These are phyloP conservation scores for Dalechampia spathulata DNA, from an alignment of 441 rosid genomes.

Conservation along the genomic window DNA sequence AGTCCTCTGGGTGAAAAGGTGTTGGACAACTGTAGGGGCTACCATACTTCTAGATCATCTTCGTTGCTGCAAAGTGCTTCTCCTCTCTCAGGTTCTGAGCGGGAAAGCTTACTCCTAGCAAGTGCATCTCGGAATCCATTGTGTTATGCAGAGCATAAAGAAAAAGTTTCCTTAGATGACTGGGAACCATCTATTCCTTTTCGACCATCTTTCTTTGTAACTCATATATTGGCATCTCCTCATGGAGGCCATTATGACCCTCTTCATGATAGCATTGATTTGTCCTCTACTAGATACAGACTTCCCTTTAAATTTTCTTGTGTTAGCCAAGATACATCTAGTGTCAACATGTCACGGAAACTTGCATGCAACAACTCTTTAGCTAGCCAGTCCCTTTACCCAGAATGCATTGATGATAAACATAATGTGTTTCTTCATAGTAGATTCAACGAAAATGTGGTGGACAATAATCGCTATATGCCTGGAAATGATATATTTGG, in stretches of 20 bases:
- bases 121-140: constrained; percentile 20
- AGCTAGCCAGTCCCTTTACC: constrained; percentile 16
- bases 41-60: constrained; percentile 27
- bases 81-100: constrained; percentile 33
- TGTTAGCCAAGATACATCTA: constrained; percentile 27
- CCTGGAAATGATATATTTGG: constrained; percentile 28
- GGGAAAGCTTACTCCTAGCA: constrained; percentile 22
- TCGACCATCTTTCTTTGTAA: constrained; percentile 53
- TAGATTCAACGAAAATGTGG: constrained; percentile 31
- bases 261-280: constrained; percentile 47
- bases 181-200: constrained; percentile 94
- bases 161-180: constrained; percentile 43
- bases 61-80: constrained; percentile 30
- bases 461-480: constrained; percentile 23
- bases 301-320: constrained; percentile 26
- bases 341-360: constrained; percentile 19
- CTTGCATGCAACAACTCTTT: constrained; percentile 29
- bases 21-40: constrained; percentile 25
- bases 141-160: constrained; percentile 26
- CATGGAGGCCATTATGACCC: constrained; percentile 53
- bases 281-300: constrained; percentile 27
- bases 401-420: constrained; percentile 38
- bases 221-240: constrained; percentile 40
- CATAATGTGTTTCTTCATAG: constrained; percentile 34
- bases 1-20: constrained; percentile 30